These are phyloP conservation scores for Jatropha curcas DNA, from an alignment of 345 rosid species.

Conservation along the genomic window DNA sequence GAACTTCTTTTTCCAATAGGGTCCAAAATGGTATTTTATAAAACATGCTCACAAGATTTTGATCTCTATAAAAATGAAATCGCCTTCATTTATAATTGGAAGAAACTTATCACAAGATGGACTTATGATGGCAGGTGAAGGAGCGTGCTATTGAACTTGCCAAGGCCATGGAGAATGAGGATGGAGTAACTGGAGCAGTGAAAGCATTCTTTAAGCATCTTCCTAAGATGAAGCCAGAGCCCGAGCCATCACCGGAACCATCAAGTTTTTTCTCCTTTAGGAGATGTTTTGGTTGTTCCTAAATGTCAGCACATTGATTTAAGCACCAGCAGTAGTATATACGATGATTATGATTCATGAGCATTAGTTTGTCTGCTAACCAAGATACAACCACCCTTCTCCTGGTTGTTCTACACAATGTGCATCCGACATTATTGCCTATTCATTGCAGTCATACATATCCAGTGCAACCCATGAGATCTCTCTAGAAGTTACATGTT, in stretches of 20 bases:
- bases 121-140: constrained; percentile 61
- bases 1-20: too few relatives aligned
- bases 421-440: neutral
- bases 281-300: constrained; percentile 84
- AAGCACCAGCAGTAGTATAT: neutral
- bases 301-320: constrained; percentile 14
- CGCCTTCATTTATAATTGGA: too few relatives aligned
- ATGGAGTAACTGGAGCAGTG: constrained; percentile 95
- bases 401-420: neutral
- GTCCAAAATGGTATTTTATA: too few relatives aligned
- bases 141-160: constrained; percentile 76
- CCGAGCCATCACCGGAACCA: constrained; percentile 31
- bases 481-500: neutral
- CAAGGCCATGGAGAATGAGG: constrained; percentile 90
- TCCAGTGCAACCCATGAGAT: constrained; percentile 3
- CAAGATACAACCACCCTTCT: neutral
- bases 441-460: constrained; percentile 4
- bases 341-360: constrained; percentile 10
- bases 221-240: constrained; percentile 37
- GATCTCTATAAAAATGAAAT: neutral
- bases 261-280: constrained; percentile 48
- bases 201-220: constrained; percentile 91
- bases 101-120: neutral
- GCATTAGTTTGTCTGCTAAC: constrained; percentile 8
- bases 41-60: too few relatives aligned